A percentile compares a stretch with the other conserved stretches of the same genome.
Conservation (phyloP, 2,329 filamentous ascomycete genomes). For the Scytalidium lignicola region DNA sequence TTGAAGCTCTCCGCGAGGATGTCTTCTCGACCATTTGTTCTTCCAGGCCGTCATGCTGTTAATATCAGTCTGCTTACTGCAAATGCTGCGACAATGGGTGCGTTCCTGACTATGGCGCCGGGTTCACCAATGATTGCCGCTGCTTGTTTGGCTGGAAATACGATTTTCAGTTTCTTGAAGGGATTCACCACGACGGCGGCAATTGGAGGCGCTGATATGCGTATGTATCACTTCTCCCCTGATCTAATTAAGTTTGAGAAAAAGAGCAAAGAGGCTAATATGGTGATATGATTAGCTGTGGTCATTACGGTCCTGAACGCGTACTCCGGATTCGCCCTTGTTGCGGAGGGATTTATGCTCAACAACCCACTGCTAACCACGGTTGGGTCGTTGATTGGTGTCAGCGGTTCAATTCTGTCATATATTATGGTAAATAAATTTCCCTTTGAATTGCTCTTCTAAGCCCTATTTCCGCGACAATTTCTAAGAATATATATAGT, state of each 20-base stretch:
- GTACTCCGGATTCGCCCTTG: conserved; percentile 84
- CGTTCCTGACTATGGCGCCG: conserved; percentile 76
- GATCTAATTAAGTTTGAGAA: background rate
- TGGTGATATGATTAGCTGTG: conserved; percentile 45
- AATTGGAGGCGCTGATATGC: conserved; percentile 93
- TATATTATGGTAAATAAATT: conserved; percentile 56
- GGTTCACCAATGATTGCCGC: conserved; percentile 75
- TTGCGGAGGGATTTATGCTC: conserved; percentile 89
- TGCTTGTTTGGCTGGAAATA: conserved; percentile 69
- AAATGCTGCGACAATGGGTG: conserved; percentile 78
- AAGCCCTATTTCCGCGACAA: too few relatives aligned
- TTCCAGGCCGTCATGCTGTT: conserved; percentile 70
- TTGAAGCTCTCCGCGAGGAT: conserved; percentile 79
- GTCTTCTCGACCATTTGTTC: conserved; percentile 67
- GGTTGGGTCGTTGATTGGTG: conserved; percentile 81
- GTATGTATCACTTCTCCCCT: conserved; percentile 27
- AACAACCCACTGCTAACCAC: conserved; percentile 81
- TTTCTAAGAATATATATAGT: conserved; percentile 40
- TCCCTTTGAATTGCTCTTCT: conserved; percentile 1
- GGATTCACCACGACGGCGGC: conserved; percentile 84
- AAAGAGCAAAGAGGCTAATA: conserved; percentile 9
- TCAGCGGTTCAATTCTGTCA: conserved; percentile 82
- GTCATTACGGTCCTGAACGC: conserved; percentile 88
- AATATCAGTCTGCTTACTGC: conserved; percentile 70
- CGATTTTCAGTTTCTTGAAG: conserved; percentile 74